These are phyloP conservation scores for Magnusiomyces fungicola DNA, from an alignment of 1,139 yeast genomes.

Conservation along the genomic window DNA sequence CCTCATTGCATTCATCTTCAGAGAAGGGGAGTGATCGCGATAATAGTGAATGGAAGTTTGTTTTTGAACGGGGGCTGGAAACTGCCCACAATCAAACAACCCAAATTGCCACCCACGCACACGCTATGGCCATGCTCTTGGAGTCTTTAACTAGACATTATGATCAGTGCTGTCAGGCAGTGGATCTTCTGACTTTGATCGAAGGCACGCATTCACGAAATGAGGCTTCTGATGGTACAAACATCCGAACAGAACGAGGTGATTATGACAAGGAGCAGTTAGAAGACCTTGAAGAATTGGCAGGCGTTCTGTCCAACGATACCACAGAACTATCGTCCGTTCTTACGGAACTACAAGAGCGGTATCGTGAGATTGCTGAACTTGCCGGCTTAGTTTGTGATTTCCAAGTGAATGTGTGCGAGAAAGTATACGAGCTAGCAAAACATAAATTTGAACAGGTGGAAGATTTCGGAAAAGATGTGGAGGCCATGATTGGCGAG, in stretches of 20 bases:
- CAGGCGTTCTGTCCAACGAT: constrained; percentile 34
- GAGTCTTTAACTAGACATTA: constrained; percentile 73
- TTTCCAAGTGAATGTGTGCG: constrained; percentile 19
- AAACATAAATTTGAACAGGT: constrained; percentile 20
- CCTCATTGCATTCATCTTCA: constrained; percentile 18
- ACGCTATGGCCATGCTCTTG: constrained; percentile 61
- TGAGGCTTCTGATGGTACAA: background rate
- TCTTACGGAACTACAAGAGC: constrained; percentile 28
- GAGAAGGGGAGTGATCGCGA: constrained; percentile 17
- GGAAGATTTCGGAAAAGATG: constrained; percentile 22
- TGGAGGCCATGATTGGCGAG: constrained; percentile 16
- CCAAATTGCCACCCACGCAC: constrained; percentile 41
- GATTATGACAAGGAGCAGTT: constrained; percentile 11
- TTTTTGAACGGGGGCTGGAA: constrained; percentile 17
- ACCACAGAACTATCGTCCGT: constrained; percentile 36
- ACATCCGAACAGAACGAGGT: background rate
- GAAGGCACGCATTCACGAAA: background rate
- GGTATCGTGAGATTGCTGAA: constrained; percentile 23
- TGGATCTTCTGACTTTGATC: constrained; percentile 14
- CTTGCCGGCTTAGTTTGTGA: constrained; percentile 21
- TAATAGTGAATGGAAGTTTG: constrained; percentile 16
- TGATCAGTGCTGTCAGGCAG: constrained; percentile 56
- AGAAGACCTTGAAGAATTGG: constrained; percentile 27
- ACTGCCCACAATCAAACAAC: constrained; percentile 25
- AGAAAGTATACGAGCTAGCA: constrained; percentile 17